Evolutionary conservation across 2,329 filamentous ascomycete genomes (phyloP).

Genomic region (Venturia asperata): DNA sequence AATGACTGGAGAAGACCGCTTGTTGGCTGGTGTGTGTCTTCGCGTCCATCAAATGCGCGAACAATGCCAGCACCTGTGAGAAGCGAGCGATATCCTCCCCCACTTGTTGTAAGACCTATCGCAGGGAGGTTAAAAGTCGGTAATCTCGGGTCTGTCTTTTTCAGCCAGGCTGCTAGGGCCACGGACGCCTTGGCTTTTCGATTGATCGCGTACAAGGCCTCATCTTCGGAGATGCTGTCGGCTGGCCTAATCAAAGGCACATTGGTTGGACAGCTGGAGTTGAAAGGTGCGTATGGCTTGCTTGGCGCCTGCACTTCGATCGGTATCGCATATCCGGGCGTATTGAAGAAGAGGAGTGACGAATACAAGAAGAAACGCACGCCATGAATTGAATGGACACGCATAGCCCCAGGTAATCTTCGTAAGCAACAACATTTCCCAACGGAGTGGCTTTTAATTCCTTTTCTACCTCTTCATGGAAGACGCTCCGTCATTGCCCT

Average conservation of each 20-base stretch:
- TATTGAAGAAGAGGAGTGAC: neutral
- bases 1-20: conserved; percentile 41
- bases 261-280: conserved; percentile 6
- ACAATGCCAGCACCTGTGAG: conserved; percentile 37
- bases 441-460: no score
- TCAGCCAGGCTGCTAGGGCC: conserved; percentile 14
- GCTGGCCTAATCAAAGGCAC: conserved; percentile 12
- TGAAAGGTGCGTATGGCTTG: conserved; percentile 7
- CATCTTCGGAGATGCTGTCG: neutral
- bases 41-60: conserved; percentile 39
- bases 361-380: neutral
- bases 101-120: conserved; percentile 38
- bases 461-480: no score
- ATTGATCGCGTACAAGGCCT: neutral
- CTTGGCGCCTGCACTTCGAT: neutral
- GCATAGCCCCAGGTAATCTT: neutral
- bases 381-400: neutral
- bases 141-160: conserved; percentile 24
- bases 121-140: conserved; percentile 32
- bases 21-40: conserved; percentile 36
- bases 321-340: neutral
- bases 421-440: no score
- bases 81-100: conserved; percentile 39
- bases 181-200: neutral
- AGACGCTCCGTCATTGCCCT: neutral